phyloP scores from a whole-genome alignment of 2,329 filamentous ascomycete genomes.

The Beauveria varroae region DNA sequence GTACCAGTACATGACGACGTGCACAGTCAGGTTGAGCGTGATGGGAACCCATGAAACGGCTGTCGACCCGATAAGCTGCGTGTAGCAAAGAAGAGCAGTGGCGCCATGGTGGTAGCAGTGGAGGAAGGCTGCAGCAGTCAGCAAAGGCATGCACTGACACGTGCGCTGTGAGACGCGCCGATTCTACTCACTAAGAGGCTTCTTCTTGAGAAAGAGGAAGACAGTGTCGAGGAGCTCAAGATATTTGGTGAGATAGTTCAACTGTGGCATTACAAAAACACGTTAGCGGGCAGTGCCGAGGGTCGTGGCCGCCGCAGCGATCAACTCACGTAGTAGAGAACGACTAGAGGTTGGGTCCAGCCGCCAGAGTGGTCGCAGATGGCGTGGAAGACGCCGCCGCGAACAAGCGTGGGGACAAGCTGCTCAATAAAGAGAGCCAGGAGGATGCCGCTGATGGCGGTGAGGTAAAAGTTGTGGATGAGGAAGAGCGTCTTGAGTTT shows the following conservation, averaged over 20 bases:
- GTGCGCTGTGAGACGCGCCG: not conserved
- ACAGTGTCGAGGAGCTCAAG: slow-evolving; percentile 91
- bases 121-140: slow-evolving; percentile 61
- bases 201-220: slow-evolving; percentile 99
- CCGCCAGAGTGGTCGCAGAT: slow-evolving; percentile 77
- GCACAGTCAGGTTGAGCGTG: slow-evolving; percentile 83
- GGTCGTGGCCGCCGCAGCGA: not conserved
- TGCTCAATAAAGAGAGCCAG: slow-evolving; percentile 86
- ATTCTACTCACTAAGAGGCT: slow-evolving; percentile 64
- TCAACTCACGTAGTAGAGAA: slow-evolving; percentile 84
- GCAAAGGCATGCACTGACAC: not conserved
- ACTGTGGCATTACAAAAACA: slow-evolving; percentile 38
- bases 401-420: slow-evolving; percentile 72
- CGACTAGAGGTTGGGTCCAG: slow-evolving; percentile 88
- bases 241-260: slow-evolving; percentile 98
- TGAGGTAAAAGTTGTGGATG: slow-evolving; percentile 94
- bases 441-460: slow-evolving; percentile 71
- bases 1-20: slow-evolving; percentile 99
- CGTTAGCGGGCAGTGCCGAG: not conserved
- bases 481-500: slow-evolving; percentile 87
- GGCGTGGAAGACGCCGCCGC: slow-evolving; percentile 77
- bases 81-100: slow-evolving; percentile 95
- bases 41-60: slow-evolving; percentile 94
- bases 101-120: slow-evolving; percentile 99
- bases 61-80: slow-evolving; percentile 86